These are phyloP conservation scores for Xylaria digitata DNA, from an alignment of 2,329 filamentous ascomycete species.

Conservation along the genomic window DNA sequence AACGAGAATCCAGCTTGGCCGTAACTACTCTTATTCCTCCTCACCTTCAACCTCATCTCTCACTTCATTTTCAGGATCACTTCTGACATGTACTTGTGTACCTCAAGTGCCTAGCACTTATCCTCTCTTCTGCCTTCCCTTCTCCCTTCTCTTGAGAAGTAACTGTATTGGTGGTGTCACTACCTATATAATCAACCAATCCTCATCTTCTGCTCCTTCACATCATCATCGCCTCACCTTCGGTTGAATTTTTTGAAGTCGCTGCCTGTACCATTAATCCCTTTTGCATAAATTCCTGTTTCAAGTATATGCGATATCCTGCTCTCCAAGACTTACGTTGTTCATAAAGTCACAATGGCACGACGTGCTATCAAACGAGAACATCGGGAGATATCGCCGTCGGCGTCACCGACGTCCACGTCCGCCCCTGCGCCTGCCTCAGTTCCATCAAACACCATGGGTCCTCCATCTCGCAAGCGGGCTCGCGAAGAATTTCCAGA, in stretches of 20 bases:
- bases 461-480: conserved; percentile 41
- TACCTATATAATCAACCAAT: not conserved
- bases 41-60: not conserved
- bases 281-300: not conserved
- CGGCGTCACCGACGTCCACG: conserved; percentile 23
- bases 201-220: not conserved
- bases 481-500: conserved; percentile 36
- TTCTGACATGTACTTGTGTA: not conserved
- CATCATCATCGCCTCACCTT: not conserved
- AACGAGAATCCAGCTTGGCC: not conserved
- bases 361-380: conserved; percentile 40
- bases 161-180: not conserved
- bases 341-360: conserved; percentile 30
- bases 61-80: not conserved
- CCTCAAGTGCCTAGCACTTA: not conserved
- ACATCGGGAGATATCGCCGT: conserved; percentile 17
- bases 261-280: not conserved
- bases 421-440: conserved; percentile 28
- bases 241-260: not conserved
- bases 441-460: conserved; percentile 35
- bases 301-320: conserved; percentile 1
- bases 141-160: not conserved
- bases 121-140: not conserved
- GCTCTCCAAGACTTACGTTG: not conserved
- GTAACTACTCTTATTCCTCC: not conserved